Evolutionary conservation across 1,284 basidiomycete genomes (phyloP).

Genomic region (Cutaneotrichosporon arboriforme): DNA sequence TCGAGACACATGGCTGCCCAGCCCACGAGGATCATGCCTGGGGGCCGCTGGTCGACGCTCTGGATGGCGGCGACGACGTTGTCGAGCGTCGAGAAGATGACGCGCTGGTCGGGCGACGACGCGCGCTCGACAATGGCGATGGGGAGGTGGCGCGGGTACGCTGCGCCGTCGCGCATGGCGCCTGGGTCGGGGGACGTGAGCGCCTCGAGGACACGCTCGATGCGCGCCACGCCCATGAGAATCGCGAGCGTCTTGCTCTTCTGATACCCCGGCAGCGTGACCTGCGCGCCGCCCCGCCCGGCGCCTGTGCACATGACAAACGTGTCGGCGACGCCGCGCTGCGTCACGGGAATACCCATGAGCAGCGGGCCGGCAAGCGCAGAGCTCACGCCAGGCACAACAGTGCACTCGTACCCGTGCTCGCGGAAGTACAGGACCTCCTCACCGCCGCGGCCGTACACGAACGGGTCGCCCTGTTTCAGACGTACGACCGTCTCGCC

Average conservation of each 20-base stretch:
- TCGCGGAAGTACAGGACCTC: conserved; percentile 86
- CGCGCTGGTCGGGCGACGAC: conserved; percentile 83
- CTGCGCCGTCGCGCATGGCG: conserved; percentile 51
- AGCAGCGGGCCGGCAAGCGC: conserved; percentile 85
- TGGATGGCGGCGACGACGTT: conserved; percentile 68
- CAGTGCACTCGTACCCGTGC: conserved; percentile 72
- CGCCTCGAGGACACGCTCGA: conserved; percentile 64
- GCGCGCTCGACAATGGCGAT: conserved; percentile 92
- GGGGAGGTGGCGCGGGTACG: conserved; percentile 71
- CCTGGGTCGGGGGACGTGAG: conserved; percentile 43
- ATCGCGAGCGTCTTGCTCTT: conserved; percentile 72
- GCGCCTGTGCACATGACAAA: conserved; percentile 90
- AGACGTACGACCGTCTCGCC: conserved; percentile 87
- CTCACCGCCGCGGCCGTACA: conserved; percentile 91
- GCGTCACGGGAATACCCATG: conserved; percentile 87
- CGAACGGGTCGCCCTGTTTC: conserved; percentile 94
- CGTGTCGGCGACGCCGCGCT: conserved; percentile 85
- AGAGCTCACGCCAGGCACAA: conserved; percentile 84
- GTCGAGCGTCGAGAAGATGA: conserved; percentile 71
- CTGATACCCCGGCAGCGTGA: conserved; percentile 79
- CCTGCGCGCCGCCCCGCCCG: conserved; percentile 76
- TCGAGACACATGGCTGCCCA: conserved; percentile 64
- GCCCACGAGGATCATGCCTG: conserved; percentile 91
- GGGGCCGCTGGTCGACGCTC: conserved; percentile 80
- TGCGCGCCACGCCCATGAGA: conserved; percentile 90